These are phyloP conservation scores for Russula griseocarnosa DNA, from an alignment of 768 basidiomycete genomes.

Conservation along the genomic window DNA sequence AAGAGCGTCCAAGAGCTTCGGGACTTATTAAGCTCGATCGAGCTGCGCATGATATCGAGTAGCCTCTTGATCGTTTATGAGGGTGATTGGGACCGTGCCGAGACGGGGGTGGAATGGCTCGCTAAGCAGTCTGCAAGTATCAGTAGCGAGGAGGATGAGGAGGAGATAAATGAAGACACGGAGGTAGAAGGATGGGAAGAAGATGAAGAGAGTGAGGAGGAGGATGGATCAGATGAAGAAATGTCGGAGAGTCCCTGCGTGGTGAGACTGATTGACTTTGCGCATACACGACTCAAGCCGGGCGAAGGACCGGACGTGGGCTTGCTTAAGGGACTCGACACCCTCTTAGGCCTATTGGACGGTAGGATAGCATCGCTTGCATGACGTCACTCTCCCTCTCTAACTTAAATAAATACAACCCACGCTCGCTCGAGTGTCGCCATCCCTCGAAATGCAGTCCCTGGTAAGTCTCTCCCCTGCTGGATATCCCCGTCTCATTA, in stretches of 20 bases:
- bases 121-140: constrained; percentile 7
- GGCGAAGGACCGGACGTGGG: constrained; percentile 79
- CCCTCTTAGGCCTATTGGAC: constrained; percentile 56
- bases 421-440: background rate
- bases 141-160: constrained; percentile 18
- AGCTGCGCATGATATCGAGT: constrained; percentile 78
- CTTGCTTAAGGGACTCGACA: constrained; percentile 69
- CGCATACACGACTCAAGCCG: constrained; percentile 67
- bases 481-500: too few species aligned
- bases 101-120: constrained; percentile 19
- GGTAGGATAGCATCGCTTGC: constrained; percentile 46
- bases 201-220: constrained; percentile 22
- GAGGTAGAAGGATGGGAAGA: constrained; percentile 22
- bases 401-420: background rate
- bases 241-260: constrained; percentile 29
- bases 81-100: constrained; percentile 40
- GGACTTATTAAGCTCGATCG: constrained; percentile 46
- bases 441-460: constrained; percentile 17
- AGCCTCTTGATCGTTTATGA: constrained; percentile 83
- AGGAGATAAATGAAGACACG: constrained; percentile 15
- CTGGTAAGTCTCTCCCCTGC: constrained; percentile 12
- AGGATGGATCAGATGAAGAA: constrained; percentile 1
- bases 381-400: constrained; percentile 15
- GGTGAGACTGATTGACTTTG: constrained; percentile 91
- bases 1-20: constrained; percentile 51